Base-by-base conservation (phyloP, 2,329 filamentous ascomycete species). In the Elsinoe australis region DNA sequence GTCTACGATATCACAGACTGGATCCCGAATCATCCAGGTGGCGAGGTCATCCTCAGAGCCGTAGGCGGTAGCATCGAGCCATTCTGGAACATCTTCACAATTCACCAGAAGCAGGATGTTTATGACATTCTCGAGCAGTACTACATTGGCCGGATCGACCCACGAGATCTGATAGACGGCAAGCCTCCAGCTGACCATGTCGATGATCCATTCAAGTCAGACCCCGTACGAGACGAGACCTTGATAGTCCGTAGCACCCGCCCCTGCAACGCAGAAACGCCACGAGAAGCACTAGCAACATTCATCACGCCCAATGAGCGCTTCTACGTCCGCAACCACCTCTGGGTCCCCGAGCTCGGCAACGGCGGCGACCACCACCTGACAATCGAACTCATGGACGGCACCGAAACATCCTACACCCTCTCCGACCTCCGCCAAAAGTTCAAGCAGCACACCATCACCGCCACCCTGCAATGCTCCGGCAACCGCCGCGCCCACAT, bases 1-100 rank as follows among this genome's bases (percentile, higher is more conserved):
- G 79, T 85, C 15, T 85, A 84, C 68, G 76, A 85, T 57, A 84
- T 85, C 46, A 84, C 80, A 1, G 78, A 83, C 44, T 85, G 80
- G 78, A 66, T 84, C 17, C 66, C 70, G 1, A 78, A 73, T 1
- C 81, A 85, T 58, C 81, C 81, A 0, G 81, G 81, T 3, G 81
- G 81, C 33, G 76, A 82, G 46, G 78, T 85, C 10, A 85, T 85
- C 51, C 67, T 84, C 6, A 73, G 76, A 22, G 81, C 81, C 1
- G 79, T 78, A 1, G 81, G 81, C 3, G 74, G 76, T 29, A 75
- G 73, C 48, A 75, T 85, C 42, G 80, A 85, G 45, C 74, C 76
- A 0, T 84, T 83, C 63, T 85, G 81, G 81, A 70, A 82, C 51
- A 82, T 85, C 47, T 85, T 85, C 59, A 71, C 73, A 38, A 83